Base-by-base conservation (phyloP, 768 basidiomycete genomes). In the Leccinum truebloodii region DNA sequence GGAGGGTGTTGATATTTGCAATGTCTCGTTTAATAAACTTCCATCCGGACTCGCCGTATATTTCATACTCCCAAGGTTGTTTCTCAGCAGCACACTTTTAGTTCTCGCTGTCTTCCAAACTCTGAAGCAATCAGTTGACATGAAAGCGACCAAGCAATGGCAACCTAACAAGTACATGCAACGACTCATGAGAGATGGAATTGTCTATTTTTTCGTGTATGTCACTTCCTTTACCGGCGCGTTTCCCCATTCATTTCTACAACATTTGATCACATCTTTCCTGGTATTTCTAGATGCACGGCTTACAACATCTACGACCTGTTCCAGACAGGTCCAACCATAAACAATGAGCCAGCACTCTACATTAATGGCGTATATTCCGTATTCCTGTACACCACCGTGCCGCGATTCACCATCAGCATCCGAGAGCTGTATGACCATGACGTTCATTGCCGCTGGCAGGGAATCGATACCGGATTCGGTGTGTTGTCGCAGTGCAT, bases 201-300 rank as follows among this genome's bases (percentile, higher is more conserved):
- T 50, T 1, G 6, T 52, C 16, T 66, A 59, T 28, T 66, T 66
- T 63, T 5, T 34, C 24, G 52, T 53, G 65, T 65, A 49, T 5
- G 65, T 58, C 18, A 10, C 10, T 18, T 30, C 18, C 16, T 32
- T 32, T 9, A 5, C 9, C 22, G 3, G 6, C 10, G 16, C 4
- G 18, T 18, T 52, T 18, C n/a, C n/a, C 26, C 12, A 13, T 52
- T 2, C 13, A 28, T 14, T 26, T n/a, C 10, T 8, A 2, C 28
- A 13, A 4, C 22, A 13, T 22, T 34, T 53, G 7, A 53, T 22
- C 8, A 50, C 6, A n/a, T 26, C 8, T 30, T 18, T n/a, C 30
- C 24, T 9, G 30, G 16, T 24, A 34, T 12, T 24, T 32, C 28
- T 16, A 32, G 51, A 9, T 32, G 18, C 18, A 32, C 30, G 8